Percentiles rank a stretch among this genome's conserved stretches.
Evolutionary conservation across 805 yeast genomes (phyloP).

Genomic region (Sungouiozyma ichnusensis): DNA sequence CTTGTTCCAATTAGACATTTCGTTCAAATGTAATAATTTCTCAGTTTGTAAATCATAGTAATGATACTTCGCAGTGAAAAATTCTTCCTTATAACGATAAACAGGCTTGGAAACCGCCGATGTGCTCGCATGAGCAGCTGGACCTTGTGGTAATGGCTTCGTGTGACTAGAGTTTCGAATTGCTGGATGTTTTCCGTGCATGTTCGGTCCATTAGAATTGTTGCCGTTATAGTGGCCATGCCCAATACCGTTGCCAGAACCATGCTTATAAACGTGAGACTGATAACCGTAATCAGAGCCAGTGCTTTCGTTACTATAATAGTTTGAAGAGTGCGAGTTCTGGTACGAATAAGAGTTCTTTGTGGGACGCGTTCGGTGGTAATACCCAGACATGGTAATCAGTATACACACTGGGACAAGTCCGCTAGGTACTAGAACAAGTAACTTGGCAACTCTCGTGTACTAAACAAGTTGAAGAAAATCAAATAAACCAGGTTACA

Average conservation of each 20-base stretch:
- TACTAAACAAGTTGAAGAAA: too few relatives aligned
- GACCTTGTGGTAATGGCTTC: not conserved
- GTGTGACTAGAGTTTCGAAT: not conserved
- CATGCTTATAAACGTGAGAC: not conserved
- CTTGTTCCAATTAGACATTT: slow-evolving; percentile 19
- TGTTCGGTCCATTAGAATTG: not conserved
- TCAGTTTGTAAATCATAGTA: slow-evolving; percentile 21
- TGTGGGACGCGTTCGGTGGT: slow-evolving; percentile 12
- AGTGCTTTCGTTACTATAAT: not conserved
- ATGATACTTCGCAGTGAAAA: slow-evolving; percentile 20
- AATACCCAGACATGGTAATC: slow-evolving; percentile 14
- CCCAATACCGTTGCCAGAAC: not conserved
- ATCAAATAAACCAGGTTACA: too few relatives aligned
- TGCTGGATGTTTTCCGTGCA: not conserved
- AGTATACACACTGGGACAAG: too few relatives aligned
- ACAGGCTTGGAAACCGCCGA: slow-evolving; percentile 15
- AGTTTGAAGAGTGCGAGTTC: not conserved
- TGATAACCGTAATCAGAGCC: not conserved
- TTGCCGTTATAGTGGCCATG: not conserved
- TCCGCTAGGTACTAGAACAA: too few relatives aligned
- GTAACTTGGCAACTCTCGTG: too few relatives aligned
- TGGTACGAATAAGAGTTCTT: not conserved
- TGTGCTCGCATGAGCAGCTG: not conserved
- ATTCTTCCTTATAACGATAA: slow-evolving; percentile 15
- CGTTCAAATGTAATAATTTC: slow-evolving; percentile 13